Evolutionary conservation across 2,329 filamentous ascomycete species (phyloP).

Genomic region (Hypomyces rosellus): DNA sequence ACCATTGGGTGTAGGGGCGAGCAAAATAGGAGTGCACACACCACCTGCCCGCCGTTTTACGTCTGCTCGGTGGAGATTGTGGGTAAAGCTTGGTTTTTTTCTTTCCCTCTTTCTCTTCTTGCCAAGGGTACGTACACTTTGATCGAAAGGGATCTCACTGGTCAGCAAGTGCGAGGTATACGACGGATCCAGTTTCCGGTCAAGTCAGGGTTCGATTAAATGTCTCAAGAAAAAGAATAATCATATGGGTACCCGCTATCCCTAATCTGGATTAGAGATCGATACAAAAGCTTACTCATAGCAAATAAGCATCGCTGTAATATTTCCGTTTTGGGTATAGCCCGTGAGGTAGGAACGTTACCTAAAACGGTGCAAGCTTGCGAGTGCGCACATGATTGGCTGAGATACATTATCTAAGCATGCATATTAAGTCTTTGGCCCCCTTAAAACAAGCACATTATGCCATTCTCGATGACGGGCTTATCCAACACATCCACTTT

Average conservation of each 20-base stretch:
- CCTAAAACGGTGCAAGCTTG: too few species aligned
- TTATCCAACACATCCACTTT: too few species aligned
- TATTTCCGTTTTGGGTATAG: too few species aligned
- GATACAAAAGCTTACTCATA: not conserved
- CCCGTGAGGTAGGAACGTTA: too few species aligned
- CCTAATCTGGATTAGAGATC: conserved; percentile 1
- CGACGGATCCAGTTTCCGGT: not conserved
- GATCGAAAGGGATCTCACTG: not conserved
- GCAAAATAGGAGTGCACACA: not conserved
- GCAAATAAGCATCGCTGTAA: too few species aligned
- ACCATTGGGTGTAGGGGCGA: conserved; percentile 1
- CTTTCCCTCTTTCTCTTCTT: too few species aligned
- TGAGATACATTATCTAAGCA: too few species aligned
- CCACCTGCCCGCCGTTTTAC: conserved; percentile 5
- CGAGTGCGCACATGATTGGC: too few species aligned
- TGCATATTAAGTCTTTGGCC: too few species aligned
- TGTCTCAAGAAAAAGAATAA: not conserved
- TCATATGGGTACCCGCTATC: not conserved
- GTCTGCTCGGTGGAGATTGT: not conserved
- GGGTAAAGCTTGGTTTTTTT: not conserved
- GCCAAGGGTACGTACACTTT: not conserved
- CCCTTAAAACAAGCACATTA: too few species aligned
- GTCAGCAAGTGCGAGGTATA: not conserved
- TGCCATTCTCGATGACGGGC: too few species aligned
- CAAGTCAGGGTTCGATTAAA: not conserved